phyloP scores from a whole-genome alignment of 169 alveolate species.

The Theileria equi region DNA sequence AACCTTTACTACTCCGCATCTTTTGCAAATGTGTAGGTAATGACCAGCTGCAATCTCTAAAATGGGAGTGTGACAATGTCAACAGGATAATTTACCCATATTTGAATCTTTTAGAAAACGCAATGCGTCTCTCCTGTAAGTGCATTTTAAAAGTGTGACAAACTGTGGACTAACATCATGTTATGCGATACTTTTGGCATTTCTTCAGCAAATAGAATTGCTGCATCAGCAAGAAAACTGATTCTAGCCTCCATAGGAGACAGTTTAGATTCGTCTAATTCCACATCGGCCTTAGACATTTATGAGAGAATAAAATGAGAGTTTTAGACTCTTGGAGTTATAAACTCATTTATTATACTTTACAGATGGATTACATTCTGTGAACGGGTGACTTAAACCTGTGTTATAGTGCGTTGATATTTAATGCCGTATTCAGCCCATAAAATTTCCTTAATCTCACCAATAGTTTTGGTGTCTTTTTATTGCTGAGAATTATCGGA shows the following conservation, averaged over 20 bases:
- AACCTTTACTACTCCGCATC: constrained; percentile 39
- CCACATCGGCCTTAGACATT: constrained; percentile 1
- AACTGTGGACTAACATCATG: constrained; percentile 30
- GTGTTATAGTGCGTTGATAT: background rate
- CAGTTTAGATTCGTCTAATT: background rate
- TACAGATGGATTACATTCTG: background rate
- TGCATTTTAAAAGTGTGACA: background rate
- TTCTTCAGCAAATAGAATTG: constrained; percentile 4
- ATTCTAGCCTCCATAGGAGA: constrained; percentile 24
- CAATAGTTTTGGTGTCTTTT: too few relatives aligned
- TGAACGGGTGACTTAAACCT: too few relatives aligned
- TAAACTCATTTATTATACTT: background rate
- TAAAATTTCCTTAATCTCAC: too few relatives aligned
- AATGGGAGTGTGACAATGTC: background rate
- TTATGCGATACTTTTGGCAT: constrained; percentile 50
- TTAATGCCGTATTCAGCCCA: background rate
- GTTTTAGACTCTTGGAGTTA: background rate
- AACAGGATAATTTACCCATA: background rate
- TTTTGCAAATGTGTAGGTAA: constrained; percentile 18
- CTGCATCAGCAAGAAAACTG: constrained; percentile 31
- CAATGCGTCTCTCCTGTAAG: constrained; percentile 13
- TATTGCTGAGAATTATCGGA: too few relatives aligned
- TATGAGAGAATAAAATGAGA: background rate
- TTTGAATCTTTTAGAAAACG: constrained; percentile 4
- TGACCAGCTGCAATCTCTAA: background rate